Conservation (phyloP, 495 filamentous ascomycete species). For the Podospora appendiculata region DNA sequence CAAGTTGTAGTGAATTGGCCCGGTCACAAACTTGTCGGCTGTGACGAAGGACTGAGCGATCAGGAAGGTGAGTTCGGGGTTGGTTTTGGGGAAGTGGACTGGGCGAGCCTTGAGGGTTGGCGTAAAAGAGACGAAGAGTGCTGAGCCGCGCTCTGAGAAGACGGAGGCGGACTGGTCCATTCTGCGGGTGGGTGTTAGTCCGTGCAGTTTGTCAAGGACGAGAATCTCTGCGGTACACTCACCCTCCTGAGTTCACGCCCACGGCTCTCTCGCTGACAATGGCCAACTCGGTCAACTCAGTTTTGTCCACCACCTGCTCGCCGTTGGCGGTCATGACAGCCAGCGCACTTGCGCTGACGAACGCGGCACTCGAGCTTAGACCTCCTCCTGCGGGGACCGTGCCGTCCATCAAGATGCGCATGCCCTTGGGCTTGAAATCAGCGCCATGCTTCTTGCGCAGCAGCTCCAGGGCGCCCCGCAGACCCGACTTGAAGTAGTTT, state of each 20-base stretch:
- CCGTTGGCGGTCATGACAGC: conserved; percentile 85
- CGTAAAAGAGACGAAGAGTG: conserved; percentile 84
- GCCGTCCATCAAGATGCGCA: conserved; percentile 86
- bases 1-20: conserved; percentile 90
- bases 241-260: conserved; percentile 94
- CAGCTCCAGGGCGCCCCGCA: conserved; percentile 72
- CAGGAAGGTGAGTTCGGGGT: conserved; percentile 80
- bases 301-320: conserved; percentile 72
- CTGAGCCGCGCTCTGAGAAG: conserved; percentile 75
- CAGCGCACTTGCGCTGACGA: conserved; percentile 83
- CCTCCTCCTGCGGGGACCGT: conserved; percentile 88
- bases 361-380: conserved; percentile 87
- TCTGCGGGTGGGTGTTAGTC: conserved; percentile 20
- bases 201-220: neutral
- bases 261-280: conserved; percentile 92
- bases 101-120: conserved; percentile 69
- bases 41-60: conserved; percentile 91
- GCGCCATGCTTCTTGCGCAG: conserved; percentile 58
- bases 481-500: conserved; percentile 94
- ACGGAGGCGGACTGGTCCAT: conserved; percentile 99
- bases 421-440: conserved; percentile 59
- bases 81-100: conserved; percentile 75
- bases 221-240: conserved; percentile 20
- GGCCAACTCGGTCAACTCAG: conserved; percentile 78
- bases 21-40: conserved; percentile 90